Percentiles rank a stretch among this genome's conserved stretches.
Evolutionary conservation across 352 stramenopile species (phyloP).

Genomic region (Phytopythium kandeliae): DNA sequence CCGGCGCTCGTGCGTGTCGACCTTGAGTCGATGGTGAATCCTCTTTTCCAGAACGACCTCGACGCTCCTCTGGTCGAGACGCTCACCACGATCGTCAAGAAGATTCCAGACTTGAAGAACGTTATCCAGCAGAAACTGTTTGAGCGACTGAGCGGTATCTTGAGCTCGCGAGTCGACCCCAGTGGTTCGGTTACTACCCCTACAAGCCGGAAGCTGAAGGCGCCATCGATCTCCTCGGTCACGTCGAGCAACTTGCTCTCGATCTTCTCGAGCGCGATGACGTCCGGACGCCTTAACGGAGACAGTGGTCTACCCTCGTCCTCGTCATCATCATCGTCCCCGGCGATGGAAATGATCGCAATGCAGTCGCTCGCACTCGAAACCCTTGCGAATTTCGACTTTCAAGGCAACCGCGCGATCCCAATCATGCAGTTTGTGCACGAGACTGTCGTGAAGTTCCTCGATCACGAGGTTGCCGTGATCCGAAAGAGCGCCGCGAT

Average conservation of each 20-base stretch:
- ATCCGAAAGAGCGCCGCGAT: slow-evolving; percentile 86
- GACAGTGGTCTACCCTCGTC: slow-evolving; percentile 15
- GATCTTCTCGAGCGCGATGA: slow-evolving; percentile 47
- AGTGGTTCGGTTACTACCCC: slow-evolving; percentile 40
- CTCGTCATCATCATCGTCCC: slow-evolving; percentile 18
- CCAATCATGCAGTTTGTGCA: slow-evolving; percentile 88
- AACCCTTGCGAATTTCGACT: slow-evolving; percentile 84
- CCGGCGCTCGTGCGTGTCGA: slow-evolving; percentile 72
- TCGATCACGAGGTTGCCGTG: slow-evolving; percentile 78
- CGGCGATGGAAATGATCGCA: slow-evolving; percentile 35
- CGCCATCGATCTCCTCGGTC: slow-evolving; percentile 64
- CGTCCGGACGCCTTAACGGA: slow-evolving; percentile 1
- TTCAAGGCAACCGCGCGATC: slow-evolving; percentile 79
- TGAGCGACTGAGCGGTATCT: slow-evolving; percentile 68
- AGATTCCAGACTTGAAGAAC: slow-evolving; percentile 67
- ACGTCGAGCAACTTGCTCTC: slow-evolving; percentile 68
- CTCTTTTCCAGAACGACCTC: slow-evolving; percentile 81
- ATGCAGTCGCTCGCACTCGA: slow-evolving; percentile 84
- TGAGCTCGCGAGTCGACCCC: slow-evolving; percentile 48
- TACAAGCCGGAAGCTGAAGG: slow-evolving; percentile 60
- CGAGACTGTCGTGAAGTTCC: slow-evolving; percentile 82
- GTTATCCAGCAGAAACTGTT: slow-evolving; percentile 84
- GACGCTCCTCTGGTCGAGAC: slow-evolving; percentile 79
- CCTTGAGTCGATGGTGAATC: slow-evolving; percentile 72
- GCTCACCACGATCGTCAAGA: slow-evolving; percentile 80